phyloP scores from a whole-genome alignment of 2,329 filamentous ascomycete genomes.

The Fusarium liriodendri region DNA sequence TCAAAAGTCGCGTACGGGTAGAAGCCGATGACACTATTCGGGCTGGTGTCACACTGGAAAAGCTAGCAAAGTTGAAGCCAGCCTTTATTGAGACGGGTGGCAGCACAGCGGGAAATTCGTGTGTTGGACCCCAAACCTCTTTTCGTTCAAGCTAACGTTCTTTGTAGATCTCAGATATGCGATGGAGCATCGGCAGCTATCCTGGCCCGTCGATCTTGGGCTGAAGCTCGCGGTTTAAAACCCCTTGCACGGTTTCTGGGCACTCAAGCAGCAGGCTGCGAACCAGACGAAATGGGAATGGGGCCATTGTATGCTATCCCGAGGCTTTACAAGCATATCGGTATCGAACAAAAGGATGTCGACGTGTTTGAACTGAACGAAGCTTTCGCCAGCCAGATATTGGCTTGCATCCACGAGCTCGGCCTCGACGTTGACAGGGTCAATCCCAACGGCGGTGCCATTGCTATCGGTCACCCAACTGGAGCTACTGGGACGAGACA shows the following conservation, averaged over 20 bases:
- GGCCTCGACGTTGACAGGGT: conserved; percentile 77
- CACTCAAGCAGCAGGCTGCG: conserved; percentile 84
- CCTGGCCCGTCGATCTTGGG: conserved; percentile 77
- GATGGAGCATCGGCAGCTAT: conserved; percentile 81
- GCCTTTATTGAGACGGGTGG: conserved; percentile 80
- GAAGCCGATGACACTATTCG: conserved; percentile 72
- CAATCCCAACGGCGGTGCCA: conserved; percentile 92
- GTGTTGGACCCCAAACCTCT: background rate
- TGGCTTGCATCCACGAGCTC: conserved; percentile 77
- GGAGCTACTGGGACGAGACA: conserved; percentile 76
- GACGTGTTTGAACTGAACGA: conserved; percentile 94
- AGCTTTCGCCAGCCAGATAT: conserved; percentile 73
- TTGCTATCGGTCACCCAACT: conserved; percentile 88
- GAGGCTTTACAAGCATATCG: conserved; percentile 75
- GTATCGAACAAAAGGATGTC: conserved; percentile 74
- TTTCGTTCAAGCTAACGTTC: background rate
- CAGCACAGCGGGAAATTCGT: conserved; percentile 84
- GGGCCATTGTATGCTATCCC: conserved; percentile 88
- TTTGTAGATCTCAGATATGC: conserved; percentile 73
- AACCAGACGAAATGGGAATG: conserved; percentile 92
- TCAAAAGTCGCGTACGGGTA: conserved; percentile 61
- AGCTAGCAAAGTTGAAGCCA: conserved; percentile 82
- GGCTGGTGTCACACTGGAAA: conserved; percentile 60
- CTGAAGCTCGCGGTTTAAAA: conserved; percentile 75
- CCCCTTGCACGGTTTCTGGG: conserved; percentile 78